Evolutionary conservation across 2,329 filamentous ascomycete genomes (phyloP).

Genomic region (Fusarium oxysporum): DNA sequence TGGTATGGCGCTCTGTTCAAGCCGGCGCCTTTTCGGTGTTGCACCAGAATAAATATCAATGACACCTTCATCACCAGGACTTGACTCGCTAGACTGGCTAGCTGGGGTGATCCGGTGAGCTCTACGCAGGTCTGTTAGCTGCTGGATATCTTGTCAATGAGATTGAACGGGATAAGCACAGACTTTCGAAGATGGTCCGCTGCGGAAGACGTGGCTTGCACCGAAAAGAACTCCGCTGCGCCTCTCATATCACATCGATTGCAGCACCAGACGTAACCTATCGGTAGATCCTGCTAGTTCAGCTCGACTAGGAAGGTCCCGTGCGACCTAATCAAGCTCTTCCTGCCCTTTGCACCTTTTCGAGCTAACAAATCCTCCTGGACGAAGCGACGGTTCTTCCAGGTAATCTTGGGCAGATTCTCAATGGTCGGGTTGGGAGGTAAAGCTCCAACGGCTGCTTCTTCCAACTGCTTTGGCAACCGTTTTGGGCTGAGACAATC

Average conservation of each 20-base stretch:
- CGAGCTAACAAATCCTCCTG: not conserved
- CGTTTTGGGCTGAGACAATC: too few species aligned
- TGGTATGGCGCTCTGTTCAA: too few species aligned
- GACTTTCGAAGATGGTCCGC: not conserved
- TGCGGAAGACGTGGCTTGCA: not conserved
- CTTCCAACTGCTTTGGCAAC: too few species aligned
- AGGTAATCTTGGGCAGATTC: not conserved
- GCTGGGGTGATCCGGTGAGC: not conserved
- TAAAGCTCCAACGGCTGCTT: not conserved
- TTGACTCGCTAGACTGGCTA: not conserved
- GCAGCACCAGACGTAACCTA: too few species aligned
- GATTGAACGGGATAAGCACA: not conserved
- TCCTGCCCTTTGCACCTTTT: not conserved
- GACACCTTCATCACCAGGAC: not conserved
- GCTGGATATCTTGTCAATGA: not conserved
- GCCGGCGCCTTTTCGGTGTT: not conserved
- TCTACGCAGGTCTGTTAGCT: not conserved
- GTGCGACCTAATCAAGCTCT: not conserved
- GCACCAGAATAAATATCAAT: not conserved
- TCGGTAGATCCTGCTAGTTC: too few species aligned
- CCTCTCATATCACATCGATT: not conserved
- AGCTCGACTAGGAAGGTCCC: not conserved
- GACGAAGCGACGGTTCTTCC: not conserved
- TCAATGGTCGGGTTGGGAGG: not conserved
- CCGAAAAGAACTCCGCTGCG: not conserved